phyloP scores from a whole-genome alignment of 345 rosid species.

The Melastoma malabathricum region DNA sequence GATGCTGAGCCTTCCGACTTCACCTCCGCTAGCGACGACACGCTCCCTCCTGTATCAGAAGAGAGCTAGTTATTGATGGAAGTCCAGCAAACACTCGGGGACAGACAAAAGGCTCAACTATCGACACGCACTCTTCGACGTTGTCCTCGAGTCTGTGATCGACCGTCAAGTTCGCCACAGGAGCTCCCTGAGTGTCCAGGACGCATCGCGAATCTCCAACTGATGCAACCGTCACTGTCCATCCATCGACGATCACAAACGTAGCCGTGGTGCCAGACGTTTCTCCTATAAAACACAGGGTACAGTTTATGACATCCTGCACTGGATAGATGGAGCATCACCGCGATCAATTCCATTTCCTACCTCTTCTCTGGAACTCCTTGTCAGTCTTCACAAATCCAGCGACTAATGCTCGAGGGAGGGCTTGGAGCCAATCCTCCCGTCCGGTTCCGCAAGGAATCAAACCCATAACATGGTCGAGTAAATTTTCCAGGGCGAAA shows the following conservation, averaged over 20 bases:
- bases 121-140: conserved; percentile 48
- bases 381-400: conserved; percentile 96
- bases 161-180: conserved; percentile 55
- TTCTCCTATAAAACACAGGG: conserved; percentile 42
- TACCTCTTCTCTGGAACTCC: conserved; percentile 85
- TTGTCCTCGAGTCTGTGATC: conserved; percentile 92
- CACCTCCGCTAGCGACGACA: conserved; percentile 94
- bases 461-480: conserved; percentile 57
- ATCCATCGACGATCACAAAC: conserved; percentile 76
- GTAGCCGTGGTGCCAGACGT: conserved; percentile 92
- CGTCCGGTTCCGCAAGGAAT: conserved; percentile 56
- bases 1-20: conserved; percentile 86
- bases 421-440: conserved; percentile 88
- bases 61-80: no score
- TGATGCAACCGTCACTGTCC: conserved; percentile 89
- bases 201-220: conserved; percentile 93
- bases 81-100: background rate
- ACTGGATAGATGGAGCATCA: no score
- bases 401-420: conserved; percentile 78
- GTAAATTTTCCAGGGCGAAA: conserved; percentile 56
- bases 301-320: background rate
- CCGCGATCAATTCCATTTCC: background rate
- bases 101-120: conserved; percentile 5
- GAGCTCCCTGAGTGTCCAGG: conserved; percentile 61
- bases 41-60: conserved; percentile 57